Conservation (phyloP, 345 rosid genomes). For the Garcia nutans region DNA sequence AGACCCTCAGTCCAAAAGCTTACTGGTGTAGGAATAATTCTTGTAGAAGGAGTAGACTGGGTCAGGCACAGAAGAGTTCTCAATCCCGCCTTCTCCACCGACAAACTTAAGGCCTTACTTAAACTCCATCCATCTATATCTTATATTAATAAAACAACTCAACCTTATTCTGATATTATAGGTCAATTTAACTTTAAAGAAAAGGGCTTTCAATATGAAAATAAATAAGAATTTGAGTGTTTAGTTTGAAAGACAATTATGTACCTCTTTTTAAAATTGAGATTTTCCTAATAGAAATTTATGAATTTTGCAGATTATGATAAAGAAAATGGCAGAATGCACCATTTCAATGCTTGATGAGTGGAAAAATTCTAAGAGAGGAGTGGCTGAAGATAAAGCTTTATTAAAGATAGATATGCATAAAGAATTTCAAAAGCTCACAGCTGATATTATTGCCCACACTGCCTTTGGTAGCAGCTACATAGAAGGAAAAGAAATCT, state of each 20-base stretch:
- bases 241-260: too few species aligned
- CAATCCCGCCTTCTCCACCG: conserved; percentile 75
- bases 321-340: conserved; percentile 51
- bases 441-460: conserved; percentile 72
- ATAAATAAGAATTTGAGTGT: too few species aligned
- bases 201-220: too few species aligned
- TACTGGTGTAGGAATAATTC: conserved; percentile 39
- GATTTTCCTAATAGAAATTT: too few species aligned
- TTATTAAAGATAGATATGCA: conserved; percentile 52
- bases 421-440: conserved; percentile 54
- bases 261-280: too few species aligned
- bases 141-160: not conserved
- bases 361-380: conserved; percentile 29
- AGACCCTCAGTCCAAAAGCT: conserved; percentile 55
- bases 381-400: conserved; percentile 24
- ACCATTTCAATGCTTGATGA: conserved; percentile 51
- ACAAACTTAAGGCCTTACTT: conserved; percentile 69
- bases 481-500: conserved; percentile 29
- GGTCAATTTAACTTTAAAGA: too few species aligned
- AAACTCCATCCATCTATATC: too few species aligned
- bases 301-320: conserved; percentile 41
- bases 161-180: too few species aligned
- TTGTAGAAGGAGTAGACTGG: conserved; percentile 49
- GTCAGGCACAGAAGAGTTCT: conserved; percentile 73
- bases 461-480: conserved; percentile 81